A percentile compares a stretch with the other conserved stretches of the same genome.
Conservation (phyloP, 768 basidiomycete genomes). For the Botryobasidium botryosum region DNA sequence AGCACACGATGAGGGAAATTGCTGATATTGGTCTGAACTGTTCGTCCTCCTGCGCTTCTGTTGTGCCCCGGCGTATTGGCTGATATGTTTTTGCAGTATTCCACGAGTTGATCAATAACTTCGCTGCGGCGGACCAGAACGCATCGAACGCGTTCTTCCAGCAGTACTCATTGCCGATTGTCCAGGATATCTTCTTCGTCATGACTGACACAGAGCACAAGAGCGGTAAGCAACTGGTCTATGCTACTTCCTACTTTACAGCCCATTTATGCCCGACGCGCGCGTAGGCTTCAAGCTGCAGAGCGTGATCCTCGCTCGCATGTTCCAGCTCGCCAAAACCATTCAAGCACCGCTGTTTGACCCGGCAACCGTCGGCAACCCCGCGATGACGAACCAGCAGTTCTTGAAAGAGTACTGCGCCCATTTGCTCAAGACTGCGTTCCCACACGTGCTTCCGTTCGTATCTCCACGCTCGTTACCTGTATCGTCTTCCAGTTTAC, state of each 20-base stretch:
- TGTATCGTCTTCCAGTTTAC: not conserved
- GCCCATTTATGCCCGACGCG: not conserved
- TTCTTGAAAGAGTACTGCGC: conserved; percentile 79
- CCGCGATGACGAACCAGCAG: conserved; percentile 50
- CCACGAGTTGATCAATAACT: conserved; percentile 89
- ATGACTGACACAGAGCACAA: conserved; percentile 97
- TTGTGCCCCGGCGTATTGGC: not conserved
- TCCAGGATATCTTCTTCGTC: conserved; percentile 95
- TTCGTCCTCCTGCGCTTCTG: conserved; percentile 11
- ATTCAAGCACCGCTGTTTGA: conserved; percentile 78
- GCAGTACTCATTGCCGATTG: conserved; percentile 81
- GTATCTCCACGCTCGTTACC: not conserved
- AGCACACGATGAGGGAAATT: conserved; percentile 98
- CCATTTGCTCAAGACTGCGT: conserved; percentile 71
- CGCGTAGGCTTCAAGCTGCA: conserved; percentile 72
- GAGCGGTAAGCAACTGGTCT: conserved; percentile 36
- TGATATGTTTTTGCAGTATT: conserved; percentile 38
- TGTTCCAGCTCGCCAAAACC: conserved; percentile 84
- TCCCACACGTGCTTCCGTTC: conserved; percentile 80
- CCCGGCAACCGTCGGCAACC: conserved; percentile 46
- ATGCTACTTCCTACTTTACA: not conserved
- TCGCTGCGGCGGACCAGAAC: conserved; percentile 56
- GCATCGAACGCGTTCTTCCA: conserved; percentile 92
- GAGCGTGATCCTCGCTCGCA: conserved; percentile 73
- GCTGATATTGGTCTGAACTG: conserved; percentile 52